Base-by-base conservation (phyloP, 176 grass and related monocot species). In the Stipa capillata region DNA sequence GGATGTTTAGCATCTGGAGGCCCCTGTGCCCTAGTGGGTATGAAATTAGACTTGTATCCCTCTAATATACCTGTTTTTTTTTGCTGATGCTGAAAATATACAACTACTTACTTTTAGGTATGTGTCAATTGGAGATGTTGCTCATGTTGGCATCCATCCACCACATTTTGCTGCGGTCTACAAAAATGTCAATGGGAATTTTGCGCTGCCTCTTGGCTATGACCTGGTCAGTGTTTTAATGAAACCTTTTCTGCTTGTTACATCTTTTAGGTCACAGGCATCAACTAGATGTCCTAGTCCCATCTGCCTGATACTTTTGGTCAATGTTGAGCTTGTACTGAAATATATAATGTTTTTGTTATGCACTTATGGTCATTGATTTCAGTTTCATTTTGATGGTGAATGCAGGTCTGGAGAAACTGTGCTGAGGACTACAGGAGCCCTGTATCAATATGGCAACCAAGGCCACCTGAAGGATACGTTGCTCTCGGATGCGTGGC, bases 91-190 rank as follows among this genome's bases (percentile, higher is more conserved):
- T 65, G 36, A 53, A 83, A 41, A 18, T 77, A 53, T 57, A 72
- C 56, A 53, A 24, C 33, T 2, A 53, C 69, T 84, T 55, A 62
- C 74, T 89, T 58, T 74, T 83, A 98, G 95, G 85, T 94, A 94
- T 86, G 67, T 94, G 44, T 92, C 95, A 32, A 72, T 90, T 80
- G 95, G 95, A 76, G 95, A 98, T 88, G 69, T 98, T 77, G 92
- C 90, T 51, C 87, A 94, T 85, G 83, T 78, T 27, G 95, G 95
- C 59, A 87, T 60, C 76, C 81, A 94, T 69, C 82, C 61, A 80
- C 95, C 95, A 5, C 83, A 79, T 83, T 72, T 92, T 82, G 85
- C 85, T 75, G 72, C 82, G 71, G 73, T 97, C 67, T 97, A 97
- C 89, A 82, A 72, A 58, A 92, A 92, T 64, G 78, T 85, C 23